A percentile compares a stretch with the other conserved stretches of the same genome.
Evolutionary conservation across 768 basidiomycete genomes (phyloP).

Genomic region (Kwoniella heveanensis): DNA sequence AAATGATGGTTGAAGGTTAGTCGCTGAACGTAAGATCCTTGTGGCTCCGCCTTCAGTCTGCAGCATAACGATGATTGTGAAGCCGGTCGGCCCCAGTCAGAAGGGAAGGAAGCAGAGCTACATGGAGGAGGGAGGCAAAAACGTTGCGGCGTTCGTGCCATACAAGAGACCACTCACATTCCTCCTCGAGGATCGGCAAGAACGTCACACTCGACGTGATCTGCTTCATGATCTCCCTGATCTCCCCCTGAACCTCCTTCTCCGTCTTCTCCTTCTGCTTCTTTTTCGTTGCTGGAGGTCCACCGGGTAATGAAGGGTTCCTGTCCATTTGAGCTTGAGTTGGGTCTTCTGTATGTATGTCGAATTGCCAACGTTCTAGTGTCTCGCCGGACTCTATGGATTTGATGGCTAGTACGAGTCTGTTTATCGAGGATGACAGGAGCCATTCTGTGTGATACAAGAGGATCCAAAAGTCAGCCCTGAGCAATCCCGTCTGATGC

Average conservation of each 20-base stretch:
- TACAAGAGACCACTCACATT: constrained; percentile 58
- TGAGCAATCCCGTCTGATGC: too few relatives aligned
- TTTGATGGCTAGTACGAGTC: constrained; percentile 92
- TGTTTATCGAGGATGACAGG: constrained; percentile 84
- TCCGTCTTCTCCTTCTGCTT: constrained; percentile 58
- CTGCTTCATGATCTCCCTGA: constrained; percentile 95
- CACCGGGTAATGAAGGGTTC: constrained; percentile 21
- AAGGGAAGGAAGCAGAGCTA: too few relatives aligned
- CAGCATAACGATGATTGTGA: too few relatives aligned
- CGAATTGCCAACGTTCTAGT: constrained; percentile 97
- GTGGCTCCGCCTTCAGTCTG: too few relatives aligned
- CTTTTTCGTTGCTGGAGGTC: constrained; percentile 3
- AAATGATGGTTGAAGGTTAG: too few relatives aligned
- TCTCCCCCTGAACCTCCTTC: constrained; percentile 90
- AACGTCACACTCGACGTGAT: constrained; percentile 97
- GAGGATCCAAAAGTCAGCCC: background rate
- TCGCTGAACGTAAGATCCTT: too few relatives aligned
- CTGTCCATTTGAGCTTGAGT: constrained; percentile 21
- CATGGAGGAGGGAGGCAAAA: too few relatives aligned
- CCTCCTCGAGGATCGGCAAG: constrained; percentile 88
- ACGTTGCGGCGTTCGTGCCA: too few relatives aligned
- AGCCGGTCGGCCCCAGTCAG: too few relatives aligned
- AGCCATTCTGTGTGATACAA: constrained; percentile 74
- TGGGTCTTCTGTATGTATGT: constrained; percentile 69
- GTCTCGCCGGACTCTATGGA: constrained; percentile 89